These are phyloP conservation scores for Clathrospora elynae DNA, from an alignment of 2,329 filamentous ascomycete genomes.

Conservation along the genomic window DNA sequence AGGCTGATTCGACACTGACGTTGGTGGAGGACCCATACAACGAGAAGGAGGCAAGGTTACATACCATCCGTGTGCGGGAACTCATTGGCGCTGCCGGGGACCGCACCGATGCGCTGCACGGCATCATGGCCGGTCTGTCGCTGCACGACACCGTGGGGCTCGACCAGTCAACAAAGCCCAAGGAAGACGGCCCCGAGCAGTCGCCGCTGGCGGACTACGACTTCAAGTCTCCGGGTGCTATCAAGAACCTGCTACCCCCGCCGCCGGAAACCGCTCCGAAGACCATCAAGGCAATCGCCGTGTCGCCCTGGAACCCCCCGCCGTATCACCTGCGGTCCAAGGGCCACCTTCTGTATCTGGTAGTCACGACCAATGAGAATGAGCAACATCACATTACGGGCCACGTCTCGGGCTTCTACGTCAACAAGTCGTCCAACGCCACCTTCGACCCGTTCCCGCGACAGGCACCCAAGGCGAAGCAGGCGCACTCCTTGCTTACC, in stretches of 20 bases:
- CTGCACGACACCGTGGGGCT: slow-evolving; percentile 79
- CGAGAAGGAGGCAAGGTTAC: slow-evolving; percentile 96
- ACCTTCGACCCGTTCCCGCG: slow-evolving; percentile 93
- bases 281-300: slow-evolving; percentile 84
- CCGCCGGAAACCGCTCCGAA: slow-evolving; percentile 73
- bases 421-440: slow-evolving; percentile 93
- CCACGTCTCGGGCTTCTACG: slow-evolving; percentile 92
- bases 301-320: slow-evolving; percentile 96
- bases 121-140: slow-evolving; percentile 81
- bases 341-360: slow-evolving; percentile 89
- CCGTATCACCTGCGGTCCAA: slow-evolving; percentile 88
- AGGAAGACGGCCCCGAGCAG: slow-evolving; percentile 40
- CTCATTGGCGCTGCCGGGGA: slow-evolving; percentile 91
- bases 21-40: slow-evolving; percentile 95
- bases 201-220: slow-evolving; percentile 70
- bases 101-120: slow-evolving; percentile 83
- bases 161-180: slow-evolving; percentile 37
- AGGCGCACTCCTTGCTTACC: slow-evolving; percentile 83
- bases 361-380: slow-evolving; percentile 88
- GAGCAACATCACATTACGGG: slow-evolving; percentile 94
- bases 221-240: slow-evolving; percentile 69
- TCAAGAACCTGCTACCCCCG: slow-evolving; percentile 73
- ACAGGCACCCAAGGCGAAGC: slow-evolving; percentile 74
- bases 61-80: slow-evolving; percentile 87
- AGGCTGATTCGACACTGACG: slow-evolving; percentile 75